Conservation (phyloP, 768 basidiomycete genomes). For the Pleurotus sapidus region DNA sequence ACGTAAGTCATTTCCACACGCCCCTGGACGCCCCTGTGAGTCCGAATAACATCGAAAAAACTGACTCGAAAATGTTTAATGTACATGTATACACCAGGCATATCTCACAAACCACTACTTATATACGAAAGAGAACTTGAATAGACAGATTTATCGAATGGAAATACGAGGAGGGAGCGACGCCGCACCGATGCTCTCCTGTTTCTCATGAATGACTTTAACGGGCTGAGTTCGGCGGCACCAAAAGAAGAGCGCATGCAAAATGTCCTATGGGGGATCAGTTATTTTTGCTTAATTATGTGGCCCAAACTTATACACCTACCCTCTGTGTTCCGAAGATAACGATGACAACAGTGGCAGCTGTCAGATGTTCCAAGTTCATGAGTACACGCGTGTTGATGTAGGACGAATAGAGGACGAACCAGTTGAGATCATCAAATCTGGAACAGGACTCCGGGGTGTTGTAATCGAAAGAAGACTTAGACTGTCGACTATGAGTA, state of each 20-base stretch:
- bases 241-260: conserved; percentile 34
- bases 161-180: neutral
- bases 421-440: conserved; percentile 46
- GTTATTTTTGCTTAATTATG: conserved; percentile 5
- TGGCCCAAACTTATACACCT: conserved; percentile 6
- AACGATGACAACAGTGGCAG: conserved; percentile 38
- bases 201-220: neutral
- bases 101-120: too few relatives aligned
- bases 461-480: conserved; percentile 42
- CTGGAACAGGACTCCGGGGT: conserved; percentile 42
- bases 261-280: conserved; percentile 25
- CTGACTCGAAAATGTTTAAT: too few relatives aligned
- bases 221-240: neutral
- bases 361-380: conserved; percentile 20
- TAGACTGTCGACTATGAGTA: conserved; percentile 24
- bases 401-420: conserved; percentile 8
- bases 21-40: too few relatives aligned
- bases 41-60: too few relatives aligned
- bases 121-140: conserved; percentile 27
- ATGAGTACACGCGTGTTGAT: neutral
- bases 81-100: too few relatives aligned
- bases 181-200: neutral
- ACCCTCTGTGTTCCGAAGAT: conserved; percentile 47
- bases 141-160: neutral
- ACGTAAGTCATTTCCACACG: too few relatives aligned